Evolutionary conservation across 768 basidiomycete species (phyloP).

Genomic region (Suillus americanus): DNA sequence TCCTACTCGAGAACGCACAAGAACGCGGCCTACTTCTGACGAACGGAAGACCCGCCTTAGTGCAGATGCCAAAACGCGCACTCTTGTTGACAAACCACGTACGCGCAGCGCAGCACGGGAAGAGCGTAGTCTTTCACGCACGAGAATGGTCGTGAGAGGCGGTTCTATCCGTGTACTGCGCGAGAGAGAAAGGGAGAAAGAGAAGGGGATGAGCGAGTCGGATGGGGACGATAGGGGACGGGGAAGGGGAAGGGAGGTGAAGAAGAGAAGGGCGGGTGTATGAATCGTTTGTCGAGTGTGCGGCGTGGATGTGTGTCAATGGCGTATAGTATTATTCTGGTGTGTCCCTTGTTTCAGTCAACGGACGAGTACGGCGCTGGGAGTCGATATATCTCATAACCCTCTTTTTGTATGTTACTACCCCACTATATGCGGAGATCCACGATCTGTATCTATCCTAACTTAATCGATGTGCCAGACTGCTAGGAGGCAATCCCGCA

Average conservation of each 20-base stretch:
- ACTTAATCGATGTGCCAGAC: not conserved
- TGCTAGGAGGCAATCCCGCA: not conserved
- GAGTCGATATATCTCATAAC: not conserved
- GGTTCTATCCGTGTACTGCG: not conserved
- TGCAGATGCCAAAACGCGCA: slow-evolving; percentile 20
- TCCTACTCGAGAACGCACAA: slow-evolving; percentile 26
- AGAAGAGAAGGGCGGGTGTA: slow-evolving; percentile 29
- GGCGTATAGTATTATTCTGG: not conserved
- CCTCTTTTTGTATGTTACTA: not conserved
- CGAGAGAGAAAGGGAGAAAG: slow-evolving; percentile 11
- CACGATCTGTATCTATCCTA: not conserved
- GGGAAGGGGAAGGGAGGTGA: slow-evolving; percentile 22
- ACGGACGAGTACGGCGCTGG: not conserved
- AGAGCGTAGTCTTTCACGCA: slow-evolving; percentile 4
- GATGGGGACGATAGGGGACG: slow-evolving; percentile 11
- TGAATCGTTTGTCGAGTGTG: not conserved
- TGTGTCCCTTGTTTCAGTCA: not conserved
- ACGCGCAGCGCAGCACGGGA: slow-evolving; percentile 2
- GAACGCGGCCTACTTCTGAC: slow-evolving; percentile 22
- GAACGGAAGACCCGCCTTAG: slow-evolving; percentile 13
- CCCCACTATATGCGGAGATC: not conserved
- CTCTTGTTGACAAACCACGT: slow-evolving; percentile 23
- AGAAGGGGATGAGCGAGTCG: slow-evolving; percentile 7
- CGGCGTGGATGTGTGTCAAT: not conserved
- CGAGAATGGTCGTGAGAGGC: not conserved